Percentiles rank a stretch among this genome's conserved stretches.
These are phyloP conservation scores for Omphalea diandra DNA, from an alignment of 441 rosid genomes.

Conservation along the genomic window DNA sequence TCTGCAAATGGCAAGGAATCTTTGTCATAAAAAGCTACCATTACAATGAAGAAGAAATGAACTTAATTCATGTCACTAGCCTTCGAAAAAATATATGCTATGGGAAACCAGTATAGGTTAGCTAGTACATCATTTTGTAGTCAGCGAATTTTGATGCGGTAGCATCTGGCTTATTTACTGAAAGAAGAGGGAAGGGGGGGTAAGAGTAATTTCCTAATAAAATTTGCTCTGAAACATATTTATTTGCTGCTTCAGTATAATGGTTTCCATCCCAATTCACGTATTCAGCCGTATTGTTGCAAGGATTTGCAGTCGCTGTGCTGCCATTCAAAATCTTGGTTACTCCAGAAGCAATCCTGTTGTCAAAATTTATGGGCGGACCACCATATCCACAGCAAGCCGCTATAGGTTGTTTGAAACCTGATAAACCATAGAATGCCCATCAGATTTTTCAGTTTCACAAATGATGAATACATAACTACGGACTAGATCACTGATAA, in stretches of 20 bases:
- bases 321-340: constrained; percentile 69
- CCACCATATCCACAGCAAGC: constrained; percentile 93
- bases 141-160: not conserved
- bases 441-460: not conserved
- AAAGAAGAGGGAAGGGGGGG: constrained; percentile 79
- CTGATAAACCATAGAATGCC: constrained; percentile 42
- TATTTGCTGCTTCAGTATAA: constrained; percentile 90
- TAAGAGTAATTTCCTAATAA: constrained; percentile 78
- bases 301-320: constrained; percentile 64
- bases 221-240: constrained; percentile 65
- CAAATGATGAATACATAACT: no score
- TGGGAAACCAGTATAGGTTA: no score
- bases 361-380: constrained; percentile 74
- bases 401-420: constrained; percentile 83
- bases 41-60: no score
- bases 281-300: constrained; percentile 73
- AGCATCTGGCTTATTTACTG: constrained; percentile 60
- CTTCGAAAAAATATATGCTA: no score
- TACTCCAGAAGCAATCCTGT: constrained; percentile 65
- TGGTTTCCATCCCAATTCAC: constrained; percentile 97
- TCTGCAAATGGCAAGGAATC: no score
- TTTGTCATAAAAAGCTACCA: no score
- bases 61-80: no score
- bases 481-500: not conserved
- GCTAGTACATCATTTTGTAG: not conserved